Conservation (phyloP, 768 basidiomycete species). For the Amanita subjunquillea region DNA sequence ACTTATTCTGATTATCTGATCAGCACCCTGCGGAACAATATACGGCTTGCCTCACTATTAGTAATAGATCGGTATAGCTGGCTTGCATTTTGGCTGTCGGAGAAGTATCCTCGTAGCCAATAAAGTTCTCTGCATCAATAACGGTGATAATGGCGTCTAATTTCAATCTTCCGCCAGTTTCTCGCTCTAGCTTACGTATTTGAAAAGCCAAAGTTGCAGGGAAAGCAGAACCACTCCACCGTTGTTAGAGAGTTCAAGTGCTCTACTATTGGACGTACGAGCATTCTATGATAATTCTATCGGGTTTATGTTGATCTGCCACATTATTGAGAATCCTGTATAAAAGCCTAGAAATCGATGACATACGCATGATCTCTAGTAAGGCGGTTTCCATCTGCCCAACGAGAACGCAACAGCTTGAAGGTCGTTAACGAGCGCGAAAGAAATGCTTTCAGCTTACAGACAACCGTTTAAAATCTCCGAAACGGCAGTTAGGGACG, state of each 20-base stretch:
- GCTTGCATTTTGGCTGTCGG: conserved; percentile 92
- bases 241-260: neutral
- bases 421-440: neutral
- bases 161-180: conserved; percentile 65
- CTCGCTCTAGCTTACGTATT: conserved; percentile 77
- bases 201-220: conserved; percentile 94
- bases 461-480: conserved; percentile 97
- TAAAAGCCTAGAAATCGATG: neutral
- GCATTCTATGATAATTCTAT: conserved; percentile 92
- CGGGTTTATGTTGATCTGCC: conserved; percentile 72
- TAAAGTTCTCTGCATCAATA: conserved; percentile 85
- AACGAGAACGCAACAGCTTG: conserved; percentile 86
- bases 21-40: conserved; percentile 1
- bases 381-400: conserved; percentile 91
- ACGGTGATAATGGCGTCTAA: conserved; percentile 91
- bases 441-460: conserved; percentile 29
- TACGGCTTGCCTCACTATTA: conserved; percentile 47
- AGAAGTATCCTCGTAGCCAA: conserved; percentile 86
- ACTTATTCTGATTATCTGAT: conserved; percentile 59
- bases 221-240: conserved; percentile 78
- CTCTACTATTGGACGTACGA: conserved; percentile 43
- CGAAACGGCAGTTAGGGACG: conserved; percentile 75
- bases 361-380: conserved; percentile 70
- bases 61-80: conserved; percentile 87
- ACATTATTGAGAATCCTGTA: neutral